Base-by-base conservation (phyloP, 2,329 filamentous ascomycete species). In the Plenodomus lindquistii region DNA sequence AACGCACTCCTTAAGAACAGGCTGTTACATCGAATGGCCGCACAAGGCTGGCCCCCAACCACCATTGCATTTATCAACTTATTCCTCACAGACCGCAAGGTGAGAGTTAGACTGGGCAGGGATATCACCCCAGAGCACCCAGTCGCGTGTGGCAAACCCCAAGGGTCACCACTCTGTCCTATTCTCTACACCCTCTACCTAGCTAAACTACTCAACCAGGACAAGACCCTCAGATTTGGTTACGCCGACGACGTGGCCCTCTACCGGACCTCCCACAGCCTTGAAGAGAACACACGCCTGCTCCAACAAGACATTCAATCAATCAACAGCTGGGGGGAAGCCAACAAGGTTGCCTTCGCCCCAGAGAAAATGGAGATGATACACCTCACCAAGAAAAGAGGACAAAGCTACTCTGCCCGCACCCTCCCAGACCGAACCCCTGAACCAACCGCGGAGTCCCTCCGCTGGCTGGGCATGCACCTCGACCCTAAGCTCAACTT, bases 341-440 rank as follows among this genome's bases (percentile, higher is more conserved):
- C 27, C 8, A 52, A 52, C 42, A 48, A 46, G 39, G 45, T 52
- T 20, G 37, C 39, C 35, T 52, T 52, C 39, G 45, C 50, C 4
- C 50, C 22, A 37, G 50, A 52, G 37, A 52, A 52, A 40, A 39
- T 37, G 37, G 50, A 52, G 35, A 48, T 48, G 21, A 52, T 52
- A 20, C 42, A 52, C 42, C 40, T 48, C 15, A 53, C 50, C 13
- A 42, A 40, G 10, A 39, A 53, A 21, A 15, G 17, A 19, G 16
- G 27, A 15, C n/a, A n/a, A n/a, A 40, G 19, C 39, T 40, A 46
- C 39, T 15, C 48, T 5, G 43, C 37, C 24, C 9, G 13, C 36
- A 31, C 6, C 27, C 11, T 13, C 16, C n/a, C 16, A n/a, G 8
- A 42, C 10, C 22, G 37, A 39, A n/a, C 5, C 18, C 17, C n/a